Conservation (phyloP, 139 green algal genomes). For the Haematococcus lacustris region DNA sequence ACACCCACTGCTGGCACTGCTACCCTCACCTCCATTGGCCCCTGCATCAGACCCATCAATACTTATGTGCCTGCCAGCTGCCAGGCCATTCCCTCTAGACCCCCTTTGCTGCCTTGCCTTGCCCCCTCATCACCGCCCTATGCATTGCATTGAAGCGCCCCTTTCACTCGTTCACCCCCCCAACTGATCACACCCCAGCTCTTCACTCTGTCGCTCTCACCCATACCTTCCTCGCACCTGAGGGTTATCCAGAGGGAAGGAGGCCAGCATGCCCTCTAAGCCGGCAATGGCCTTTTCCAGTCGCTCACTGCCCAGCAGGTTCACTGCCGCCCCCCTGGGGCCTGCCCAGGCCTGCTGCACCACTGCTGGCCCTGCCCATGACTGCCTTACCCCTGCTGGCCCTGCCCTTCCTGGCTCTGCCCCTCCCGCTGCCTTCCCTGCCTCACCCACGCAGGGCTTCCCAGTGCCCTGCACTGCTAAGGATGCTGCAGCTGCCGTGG, state of each 20-base stretch:
- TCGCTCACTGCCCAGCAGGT: slow-evolving; percentile 13
- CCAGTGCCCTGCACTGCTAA: too few relatives aligned
- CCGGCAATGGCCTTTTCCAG: slow-evolving; percentile 33
- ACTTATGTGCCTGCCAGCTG: neutral
- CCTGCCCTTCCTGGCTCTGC: too few relatives aligned
- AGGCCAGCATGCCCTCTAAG: slow-evolving; percentile 39
- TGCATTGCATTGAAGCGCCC: neutral
- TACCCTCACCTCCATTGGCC: neutral
- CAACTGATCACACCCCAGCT: too few relatives aligned
- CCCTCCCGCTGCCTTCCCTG: too few relatives aligned
- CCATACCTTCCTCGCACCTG: slow-evolving; percentile 15
- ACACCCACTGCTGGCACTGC: neutral
- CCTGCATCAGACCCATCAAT: neutral
- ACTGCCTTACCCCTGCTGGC: too few relatives aligned
- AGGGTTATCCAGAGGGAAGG: slow-evolving; percentile 46
- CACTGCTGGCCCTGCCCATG: too few relatives aligned
- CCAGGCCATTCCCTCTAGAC: neutral
- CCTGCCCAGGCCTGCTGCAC: too few relatives aligned
- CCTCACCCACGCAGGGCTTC: too few relatives aligned
- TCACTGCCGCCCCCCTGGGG: too few relatives aligned
- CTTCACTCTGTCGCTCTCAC: neutral
- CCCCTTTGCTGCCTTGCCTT: neutral
- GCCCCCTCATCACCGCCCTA: neutral
- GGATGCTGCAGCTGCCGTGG: too few relatives aligned
- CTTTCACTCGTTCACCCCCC: too few relatives aligned